Percentiles rank a stretch among this genome's conserved stretches.
Conservation (phyloP, 768 basidiomycete species). For the Amanita jacksonii region DNA sequence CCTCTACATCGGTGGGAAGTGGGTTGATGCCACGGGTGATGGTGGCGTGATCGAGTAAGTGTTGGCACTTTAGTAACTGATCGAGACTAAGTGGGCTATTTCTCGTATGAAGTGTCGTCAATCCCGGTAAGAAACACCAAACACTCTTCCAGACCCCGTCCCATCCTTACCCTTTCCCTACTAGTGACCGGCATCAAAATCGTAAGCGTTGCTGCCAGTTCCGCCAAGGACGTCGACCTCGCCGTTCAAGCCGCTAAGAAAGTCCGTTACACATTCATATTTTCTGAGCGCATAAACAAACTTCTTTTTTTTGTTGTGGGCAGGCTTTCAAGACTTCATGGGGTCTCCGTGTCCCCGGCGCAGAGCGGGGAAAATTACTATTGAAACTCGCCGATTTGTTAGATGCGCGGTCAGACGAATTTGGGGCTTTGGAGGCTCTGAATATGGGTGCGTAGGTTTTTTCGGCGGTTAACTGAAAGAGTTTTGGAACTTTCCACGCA, state of each 20-base stretch:
- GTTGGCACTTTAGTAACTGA: too few relatives aligned
- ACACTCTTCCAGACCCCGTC: too few relatives aligned
- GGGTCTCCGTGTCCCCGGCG: conserved; percentile 56
- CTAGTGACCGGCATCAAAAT: conserved; percentile 52
- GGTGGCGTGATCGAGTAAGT: conserved; percentile 15
- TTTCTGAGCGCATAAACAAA: too few relatives aligned
- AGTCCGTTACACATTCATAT: too few relatives aligned
- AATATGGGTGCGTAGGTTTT: conserved; percentile 41
- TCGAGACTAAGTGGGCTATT: too few relatives aligned
- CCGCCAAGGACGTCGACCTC: conserved; percentile 26
- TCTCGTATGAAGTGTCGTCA: conserved; percentile 43
- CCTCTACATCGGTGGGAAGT: conserved; percentile 17
- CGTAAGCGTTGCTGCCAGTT: conserved; percentile 45
- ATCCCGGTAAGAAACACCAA: conserved; percentile 39
- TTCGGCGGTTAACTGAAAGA: not conserved
- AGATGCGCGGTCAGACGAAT: conserved; percentile 48
- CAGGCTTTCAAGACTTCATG: conserved; percentile 24
- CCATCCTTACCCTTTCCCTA: too few relatives aligned
- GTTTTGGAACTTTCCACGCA: too few relatives aligned
- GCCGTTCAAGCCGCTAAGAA: conserved; percentile 54
- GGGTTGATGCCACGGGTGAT: conserved; percentile 18
- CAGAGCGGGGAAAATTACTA: too few relatives aligned
- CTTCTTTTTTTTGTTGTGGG: conserved; percentile 43
- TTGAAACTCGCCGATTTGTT: conserved; percentile 61
- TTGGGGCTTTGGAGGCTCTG: conserved; percentile 67